These are phyloP conservation scores for Pyrenula massariospora DNA, from an alignment of 495 filamentous ascomycete species.

Conservation along the genomic window DNA sequence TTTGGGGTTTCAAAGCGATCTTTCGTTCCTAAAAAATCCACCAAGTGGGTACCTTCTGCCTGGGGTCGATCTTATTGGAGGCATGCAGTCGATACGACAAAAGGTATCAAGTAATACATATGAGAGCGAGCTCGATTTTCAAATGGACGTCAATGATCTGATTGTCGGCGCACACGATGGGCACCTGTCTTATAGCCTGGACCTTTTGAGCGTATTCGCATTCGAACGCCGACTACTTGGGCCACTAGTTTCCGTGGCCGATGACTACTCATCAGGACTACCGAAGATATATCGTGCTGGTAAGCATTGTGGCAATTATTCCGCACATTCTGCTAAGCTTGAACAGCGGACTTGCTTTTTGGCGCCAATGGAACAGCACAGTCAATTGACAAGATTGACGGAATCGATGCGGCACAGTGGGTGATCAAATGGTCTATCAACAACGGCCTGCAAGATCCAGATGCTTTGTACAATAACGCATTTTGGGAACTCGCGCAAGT, in stretches of 20 bases:
- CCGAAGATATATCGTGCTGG: neutral
- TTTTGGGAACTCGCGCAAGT: neutral
- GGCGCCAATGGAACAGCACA: neutral
- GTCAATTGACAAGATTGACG: neutral
- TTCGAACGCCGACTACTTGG: neutral
- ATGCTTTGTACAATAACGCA: neutral
- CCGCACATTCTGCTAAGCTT: neutral
- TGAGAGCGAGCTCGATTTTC: conserved; percentile 37
- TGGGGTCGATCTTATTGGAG: neutral
- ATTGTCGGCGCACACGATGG: conserved; percentile 32
- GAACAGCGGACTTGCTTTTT: neutral
- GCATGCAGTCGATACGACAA: neutral
- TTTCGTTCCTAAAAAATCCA: neutral
- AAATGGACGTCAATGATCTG: conserved; percentile 31
- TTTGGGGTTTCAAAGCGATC: neutral
- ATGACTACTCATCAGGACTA: neutral
- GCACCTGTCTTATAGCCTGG: conserved; percentile 17
- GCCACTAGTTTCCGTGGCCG: neutral
- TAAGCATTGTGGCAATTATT: neutral
- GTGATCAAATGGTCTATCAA: neutral
- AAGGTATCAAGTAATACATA: neutral
- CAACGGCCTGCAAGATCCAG: neutral
- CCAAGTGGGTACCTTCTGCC: neutral
- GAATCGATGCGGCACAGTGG: neutral
- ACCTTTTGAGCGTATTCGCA: neutral